Percentiles rank a stretch among this genome's conserved stretches.
phyloP scores from a whole-genome alignment of 2,329 filamentous ascomycete species.

The Colletotrichum lupini region DNA sequence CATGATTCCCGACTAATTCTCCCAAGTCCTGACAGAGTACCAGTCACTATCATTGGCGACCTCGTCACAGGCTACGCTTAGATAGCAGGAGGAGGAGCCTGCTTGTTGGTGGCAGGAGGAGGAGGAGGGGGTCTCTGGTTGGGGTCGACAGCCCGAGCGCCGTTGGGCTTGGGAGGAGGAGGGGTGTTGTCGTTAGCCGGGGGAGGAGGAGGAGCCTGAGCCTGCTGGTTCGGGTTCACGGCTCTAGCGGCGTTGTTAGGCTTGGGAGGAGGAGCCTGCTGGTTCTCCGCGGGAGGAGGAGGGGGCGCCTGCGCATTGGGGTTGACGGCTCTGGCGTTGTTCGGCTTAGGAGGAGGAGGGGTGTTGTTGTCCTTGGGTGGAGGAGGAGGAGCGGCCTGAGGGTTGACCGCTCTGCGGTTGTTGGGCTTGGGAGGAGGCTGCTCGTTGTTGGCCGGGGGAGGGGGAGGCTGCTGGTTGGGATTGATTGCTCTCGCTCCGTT shows the following conservation, averaged over 20 bases:
- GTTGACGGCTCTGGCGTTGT: background rate
- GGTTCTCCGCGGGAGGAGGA: background rate
- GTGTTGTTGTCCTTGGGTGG: background rate
- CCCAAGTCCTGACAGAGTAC: too few species aligned
- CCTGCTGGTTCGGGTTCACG: too few species aligned
- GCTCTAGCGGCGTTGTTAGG: too few species aligned
- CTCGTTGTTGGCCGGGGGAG: background rate
- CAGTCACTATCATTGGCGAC: too few species aligned
- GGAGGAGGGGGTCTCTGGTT: background rate
- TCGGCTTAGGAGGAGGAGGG: background rate
- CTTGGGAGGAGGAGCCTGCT: background rate
- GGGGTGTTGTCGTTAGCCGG: background rate
- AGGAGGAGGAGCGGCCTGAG: background rate
- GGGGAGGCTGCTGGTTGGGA: background rate
- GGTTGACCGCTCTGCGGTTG: background rate
- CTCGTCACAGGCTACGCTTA: too few species aligned
- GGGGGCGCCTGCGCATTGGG: background rate
- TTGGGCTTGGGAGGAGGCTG: conserved; percentile 1
- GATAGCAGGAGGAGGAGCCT: background rate
- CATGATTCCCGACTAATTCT: too few species aligned
- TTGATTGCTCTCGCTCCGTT: background rate
- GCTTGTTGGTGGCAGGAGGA: background rate
- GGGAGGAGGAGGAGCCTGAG: background rate
- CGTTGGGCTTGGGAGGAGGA: background rate
- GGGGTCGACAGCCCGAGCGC: background rate